Conservation (phyloP, 2,329 filamentous ascomycete species). For the Zymoseptoria brevis region DNA sequence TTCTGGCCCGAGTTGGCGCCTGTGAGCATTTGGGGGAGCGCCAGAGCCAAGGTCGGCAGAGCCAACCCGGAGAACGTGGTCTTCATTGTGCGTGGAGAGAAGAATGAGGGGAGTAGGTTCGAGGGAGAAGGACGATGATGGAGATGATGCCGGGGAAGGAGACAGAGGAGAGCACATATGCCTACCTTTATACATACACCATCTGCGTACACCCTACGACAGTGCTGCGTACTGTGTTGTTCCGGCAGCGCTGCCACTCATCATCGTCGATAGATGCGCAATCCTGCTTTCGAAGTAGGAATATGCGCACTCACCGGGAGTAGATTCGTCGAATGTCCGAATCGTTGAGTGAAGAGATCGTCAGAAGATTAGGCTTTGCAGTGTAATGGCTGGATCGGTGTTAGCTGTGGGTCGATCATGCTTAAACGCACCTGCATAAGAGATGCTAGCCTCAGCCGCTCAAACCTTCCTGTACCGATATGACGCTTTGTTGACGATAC, state of each 20-base stretch:
- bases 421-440: neutral
- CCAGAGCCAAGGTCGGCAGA: slow-evolving; percentile 8
- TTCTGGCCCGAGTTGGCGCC: slow-evolving; percentile 1
- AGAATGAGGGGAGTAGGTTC: too few species aligned
- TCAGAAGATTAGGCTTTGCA: neutral
- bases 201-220: too few species aligned
- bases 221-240: neutral
- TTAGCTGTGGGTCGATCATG: neutral
- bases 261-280: neutral
- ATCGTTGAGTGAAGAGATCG: neutral
- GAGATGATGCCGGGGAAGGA: too few species aligned
- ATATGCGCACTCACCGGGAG: neutral
- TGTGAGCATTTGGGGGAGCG: slow-evolving; percentile 3
- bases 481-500: too few species aligned
- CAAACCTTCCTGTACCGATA: too few species aligned
- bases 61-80: neutral
- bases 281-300: neutral
- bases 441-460: neutral
- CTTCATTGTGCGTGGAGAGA: neutral
- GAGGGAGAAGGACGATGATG: too few species aligned
- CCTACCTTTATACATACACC: neutral
- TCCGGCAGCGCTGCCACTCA: neutral
- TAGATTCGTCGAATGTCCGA: neutral
- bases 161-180: neutral
- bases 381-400: neutral